phyloP scores from a whole-genome alignment of 2,329 filamentous ascomycete species.

The Trichoderma cornu-damae region DNA sequence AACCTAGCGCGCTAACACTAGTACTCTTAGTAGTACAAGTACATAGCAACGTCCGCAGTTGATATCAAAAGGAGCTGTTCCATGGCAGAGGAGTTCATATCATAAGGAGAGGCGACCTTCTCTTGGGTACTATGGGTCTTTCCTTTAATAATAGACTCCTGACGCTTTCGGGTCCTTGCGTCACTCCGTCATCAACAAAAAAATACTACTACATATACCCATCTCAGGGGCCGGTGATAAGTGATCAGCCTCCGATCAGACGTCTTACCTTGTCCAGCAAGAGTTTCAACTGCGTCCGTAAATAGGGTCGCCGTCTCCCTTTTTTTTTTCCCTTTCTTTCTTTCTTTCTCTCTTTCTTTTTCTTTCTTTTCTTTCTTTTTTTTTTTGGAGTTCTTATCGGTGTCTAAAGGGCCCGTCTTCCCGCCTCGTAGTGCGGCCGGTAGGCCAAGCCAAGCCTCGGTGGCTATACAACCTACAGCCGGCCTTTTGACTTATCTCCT shows the following conservation, averaged over 20 bases:
- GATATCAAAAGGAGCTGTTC: no score
- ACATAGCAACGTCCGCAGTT: no score
- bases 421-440: not conserved
- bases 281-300: not conserved
- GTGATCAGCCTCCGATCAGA: slow-evolving; percentile 5
- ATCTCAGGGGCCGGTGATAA: slow-evolving; percentile 12
- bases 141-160: not conserved
- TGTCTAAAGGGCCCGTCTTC: not conserved
- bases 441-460: not conserved
- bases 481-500: not conserved
- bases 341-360: no score
- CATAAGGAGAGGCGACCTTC: slow-evolving; percentile 5
- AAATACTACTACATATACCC: not conserved
- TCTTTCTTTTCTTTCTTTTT: no score
- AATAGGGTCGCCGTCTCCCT: not conserved
- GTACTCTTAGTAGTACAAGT: not conserved
- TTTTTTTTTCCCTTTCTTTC: no score
- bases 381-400: slow-evolving; percentile 10
- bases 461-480: slow-evolving; percentile 2
- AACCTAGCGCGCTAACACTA: not conserved
- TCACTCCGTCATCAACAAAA: slow-evolving; percentile 16
- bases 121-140: not conserved
- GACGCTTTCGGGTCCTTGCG: slow-evolving; percentile 15
- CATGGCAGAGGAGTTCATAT: not conserved
- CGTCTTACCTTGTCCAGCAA: slow-evolving; percentile 3